phyloP scores from a whole-genome alignment of 2,329 filamentous ascomycete species.

The Verticillium longisporum region DNA sequence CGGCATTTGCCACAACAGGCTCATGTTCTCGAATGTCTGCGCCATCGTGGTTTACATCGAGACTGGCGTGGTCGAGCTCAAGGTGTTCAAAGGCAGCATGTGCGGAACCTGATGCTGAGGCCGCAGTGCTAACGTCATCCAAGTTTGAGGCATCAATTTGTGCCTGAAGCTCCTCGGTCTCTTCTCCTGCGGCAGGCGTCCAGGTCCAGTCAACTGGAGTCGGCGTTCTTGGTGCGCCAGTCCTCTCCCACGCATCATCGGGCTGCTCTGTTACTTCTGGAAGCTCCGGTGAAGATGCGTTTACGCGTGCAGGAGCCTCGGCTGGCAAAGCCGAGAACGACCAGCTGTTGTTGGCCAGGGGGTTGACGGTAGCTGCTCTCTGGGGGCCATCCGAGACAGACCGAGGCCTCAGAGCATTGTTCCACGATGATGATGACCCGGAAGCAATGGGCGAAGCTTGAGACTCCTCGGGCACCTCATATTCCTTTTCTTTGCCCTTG shows the following conservation, averaged over 20 bases:
- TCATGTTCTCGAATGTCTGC: neutral
- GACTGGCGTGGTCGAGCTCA: neutral
- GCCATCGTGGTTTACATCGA: neutral
- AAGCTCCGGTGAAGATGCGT: neutral
- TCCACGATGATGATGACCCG: neutral
- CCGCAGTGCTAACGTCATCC: neutral
- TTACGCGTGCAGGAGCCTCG: neutral
- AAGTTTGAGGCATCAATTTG: neutral
- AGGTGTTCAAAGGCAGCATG: neutral
- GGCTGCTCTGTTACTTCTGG: neutral
- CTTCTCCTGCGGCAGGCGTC: neutral
- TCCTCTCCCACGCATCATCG: neutral
- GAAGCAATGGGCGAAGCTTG: neutral
- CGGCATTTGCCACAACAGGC: neutral
- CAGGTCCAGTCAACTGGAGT: neutral
- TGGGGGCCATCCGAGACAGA: constrained; percentile 52
- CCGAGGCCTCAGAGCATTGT: constrained; percentile 33
- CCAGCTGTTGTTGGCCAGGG: constrained; percentile 56
- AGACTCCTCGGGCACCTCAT: neutral
- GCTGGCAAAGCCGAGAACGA: constrained; percentile 39
- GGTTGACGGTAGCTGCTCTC: constrained; percentile 34
- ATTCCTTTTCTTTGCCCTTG: constrained; percentile 15
- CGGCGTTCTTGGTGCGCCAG: neutral
- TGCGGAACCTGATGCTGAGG: neutral
- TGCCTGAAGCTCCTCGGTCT: neutral